A percentile compares a stretch with the other conserved stretches of the same genome.
These are phyloP conservation scores for Talaromyces rugulosus DNA, from an alignment of 2,329 filamentous ascomycete species.

Conservation along the genomic window DNA sequence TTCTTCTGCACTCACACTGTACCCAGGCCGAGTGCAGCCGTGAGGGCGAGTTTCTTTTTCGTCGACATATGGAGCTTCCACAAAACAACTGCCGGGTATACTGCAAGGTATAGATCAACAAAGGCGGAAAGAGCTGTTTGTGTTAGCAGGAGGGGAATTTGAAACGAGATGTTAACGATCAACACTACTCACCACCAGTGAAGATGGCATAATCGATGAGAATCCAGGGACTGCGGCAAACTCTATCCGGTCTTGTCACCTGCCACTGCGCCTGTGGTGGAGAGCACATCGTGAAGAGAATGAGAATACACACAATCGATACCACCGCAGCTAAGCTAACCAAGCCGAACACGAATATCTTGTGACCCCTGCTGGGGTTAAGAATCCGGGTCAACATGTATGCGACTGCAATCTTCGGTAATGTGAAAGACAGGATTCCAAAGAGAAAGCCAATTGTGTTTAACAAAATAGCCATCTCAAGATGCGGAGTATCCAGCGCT, in stretches of 20 bases:
- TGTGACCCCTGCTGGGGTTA: slow-evolving; percentile 15
- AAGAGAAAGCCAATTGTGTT: slow-evolving; percentile 22
- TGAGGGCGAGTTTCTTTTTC: slow-evolving; percentile 23
- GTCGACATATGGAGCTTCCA: slow-evolving; percentile 25
- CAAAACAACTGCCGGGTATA: slow-evolving; percentile 23
- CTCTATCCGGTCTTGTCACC: slow-evolving; percentile 18
- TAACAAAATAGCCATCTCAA: slow-evolving; percentile 18
- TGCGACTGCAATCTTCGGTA: slow-evolving; percentile 23
- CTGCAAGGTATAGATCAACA: slow-evolving; percentile 25
- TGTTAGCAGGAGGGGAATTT: not conserved
- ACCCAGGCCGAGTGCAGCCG: slow-evolving; percentile 22
- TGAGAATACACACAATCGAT: slow-evolving; percentile 29
- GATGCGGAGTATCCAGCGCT: slow-evolving; percentile 20
- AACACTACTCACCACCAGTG: slow-evolving; percentile 30
- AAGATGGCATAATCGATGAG: slow-evolving; percentile 37
- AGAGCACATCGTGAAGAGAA: slow-evolving; percentile 38
- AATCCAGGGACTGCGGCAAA: slow-evolving; percentile 29
- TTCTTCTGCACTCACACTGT: slow-evolving; percentile 18
- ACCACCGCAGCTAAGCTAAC: slow-evolving; percentile 25
- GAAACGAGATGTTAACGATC: not conserved
- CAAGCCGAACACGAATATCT: slow-evolving; percentile 19
- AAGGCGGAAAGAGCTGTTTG: slow-evolving; percentile 22
- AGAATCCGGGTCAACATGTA: slow-evolving; percentile 20
- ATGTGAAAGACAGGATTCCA: slow-evolving; percentile 21
- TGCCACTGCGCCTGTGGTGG: slow-evolving; percentile 38